Base-by-base conservation (phyloP, 1,139 yeast species). In the Saccharomyces hybrid region DNA sequence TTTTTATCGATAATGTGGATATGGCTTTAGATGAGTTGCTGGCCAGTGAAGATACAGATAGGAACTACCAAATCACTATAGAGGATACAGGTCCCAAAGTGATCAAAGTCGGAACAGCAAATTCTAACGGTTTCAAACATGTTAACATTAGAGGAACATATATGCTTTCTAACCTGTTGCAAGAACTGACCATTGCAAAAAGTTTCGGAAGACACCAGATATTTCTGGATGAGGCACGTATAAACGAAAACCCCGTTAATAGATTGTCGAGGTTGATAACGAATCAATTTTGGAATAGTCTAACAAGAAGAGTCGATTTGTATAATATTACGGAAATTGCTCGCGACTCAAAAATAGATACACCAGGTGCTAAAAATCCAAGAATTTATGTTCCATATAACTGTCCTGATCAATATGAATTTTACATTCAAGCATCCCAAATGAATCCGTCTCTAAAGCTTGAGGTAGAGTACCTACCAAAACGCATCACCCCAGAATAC, bases 61-160 rank as follows among this genome's bases (percentile, higher is more conserved):
- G 78, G 54, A 86, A 91, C 70, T 83, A 74, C 69, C 97, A 91
- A 70, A 91, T 91, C 64, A 90, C 97, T 12, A 86, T 90, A 54
- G 97, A 90, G 66, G 97, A 90, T 69, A 79, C 83, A 2, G 97
- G 97, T 0, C 96, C 97, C 12, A 90, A 90, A 67, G 95, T 87
- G n/a, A 74, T 89, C 60, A 78, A 83, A 60, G 75, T 90, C 47
- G 96, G 96, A 8, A 88, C 96, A 0, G 88, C 84, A 50, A 87
- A 87, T 67, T 88, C 96, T 2, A 81, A 84, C 61, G 96, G 97
- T 1, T 87, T 73, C 70, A 82, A 81, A 48, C 84, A 82, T 63
- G 78, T 81, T 50, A 88, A 85, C 55, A 78, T 91, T 53, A 75
- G 96, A 60, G 98, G 98, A n/a, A 90, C 96, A 0, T 91, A 91